phyloP scores from a whole-genome alignment of 768 basidiomycete genomes.

The Sporobolomyces roseus region DNA sequence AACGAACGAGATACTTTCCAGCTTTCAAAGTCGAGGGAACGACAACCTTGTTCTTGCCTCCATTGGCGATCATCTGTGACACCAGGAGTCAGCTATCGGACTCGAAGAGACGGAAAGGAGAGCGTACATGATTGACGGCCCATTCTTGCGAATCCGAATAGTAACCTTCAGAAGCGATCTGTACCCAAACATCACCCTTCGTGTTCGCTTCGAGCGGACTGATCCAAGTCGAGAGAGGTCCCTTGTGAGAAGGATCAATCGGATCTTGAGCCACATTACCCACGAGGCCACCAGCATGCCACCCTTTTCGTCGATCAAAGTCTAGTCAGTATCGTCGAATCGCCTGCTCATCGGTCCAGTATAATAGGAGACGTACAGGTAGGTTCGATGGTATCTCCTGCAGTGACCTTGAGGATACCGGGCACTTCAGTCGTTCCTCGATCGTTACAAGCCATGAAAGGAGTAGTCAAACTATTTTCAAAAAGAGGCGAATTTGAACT shows the following conservation, averaged over 20 bases:
- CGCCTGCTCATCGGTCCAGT: too few relatives aligned
- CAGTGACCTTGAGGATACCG: background rate
- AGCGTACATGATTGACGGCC: slow-evolving; percentile 7
- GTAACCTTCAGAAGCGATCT: slow-evolving; percentile 19
- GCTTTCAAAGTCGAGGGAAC: background rate
- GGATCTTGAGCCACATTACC: slow-evolving; percentile 12
- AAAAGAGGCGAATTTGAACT: slow-evolving; percentile 2
- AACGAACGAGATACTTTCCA: slow-evolving; percentile 23
- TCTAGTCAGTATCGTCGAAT: too few relatives aligned
- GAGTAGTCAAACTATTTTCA: background rate
- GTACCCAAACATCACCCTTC: slow-evolving; percentile 1
- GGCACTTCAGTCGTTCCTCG: background rate
- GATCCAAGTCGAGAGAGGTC: slow-evolving; percentile 14
- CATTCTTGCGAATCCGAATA: background rate
- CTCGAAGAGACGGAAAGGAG: background rate
- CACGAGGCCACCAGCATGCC: background rate
- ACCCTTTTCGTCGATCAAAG: too few relatives aligned
- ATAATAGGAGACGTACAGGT: too few relatives aligned
- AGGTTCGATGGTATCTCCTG: slow-evolving; percentile 19
- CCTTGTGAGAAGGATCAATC: slow-evolving; percentile 10
- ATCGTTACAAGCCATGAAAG: slow-evolving; percentile 6
- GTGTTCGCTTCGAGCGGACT: background rate
- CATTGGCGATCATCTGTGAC: too few relatives aligned
- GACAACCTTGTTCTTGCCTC: too few relatives aligned
- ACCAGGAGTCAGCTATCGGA: too few relatives aligned